A percentile compares a stretch with the other conserved stretches of the same genome.
phyloP scores from a whole-genome alignment of 2,329 filamentous ascomycete species.

The Metarhizium humberi region DNA sequence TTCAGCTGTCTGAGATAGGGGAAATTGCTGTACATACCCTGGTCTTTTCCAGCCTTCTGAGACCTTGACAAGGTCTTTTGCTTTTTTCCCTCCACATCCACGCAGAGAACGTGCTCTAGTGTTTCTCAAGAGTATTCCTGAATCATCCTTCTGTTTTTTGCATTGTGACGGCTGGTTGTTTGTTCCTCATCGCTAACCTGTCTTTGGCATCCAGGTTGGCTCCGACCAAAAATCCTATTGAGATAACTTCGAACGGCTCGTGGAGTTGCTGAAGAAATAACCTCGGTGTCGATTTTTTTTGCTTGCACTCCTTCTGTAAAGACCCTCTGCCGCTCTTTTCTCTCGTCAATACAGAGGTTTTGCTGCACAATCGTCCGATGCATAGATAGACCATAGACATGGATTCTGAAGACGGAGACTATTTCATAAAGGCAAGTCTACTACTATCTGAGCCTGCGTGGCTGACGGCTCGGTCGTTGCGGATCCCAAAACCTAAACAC shows the following conservation, averaged over 20 bases:
- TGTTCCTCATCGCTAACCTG: not conserved
- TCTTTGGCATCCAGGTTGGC: not conserved
- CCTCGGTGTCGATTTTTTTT: not conserved
- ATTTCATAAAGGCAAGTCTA: slow-evolving; percentile 70
- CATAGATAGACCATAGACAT: slow-evolving; percentile 35
- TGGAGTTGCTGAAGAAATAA: not conserved
- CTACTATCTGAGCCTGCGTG: not conserved
- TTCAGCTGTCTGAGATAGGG: not conserved
- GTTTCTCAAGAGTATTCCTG: not conserved
- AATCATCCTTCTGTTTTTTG: not conserved
- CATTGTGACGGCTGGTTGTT: not conserved
- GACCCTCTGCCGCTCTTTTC: slow-evolving; percentile 1
- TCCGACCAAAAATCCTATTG: not conserved
- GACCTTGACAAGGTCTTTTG: not conserved
- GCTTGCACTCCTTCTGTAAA: not conserved
- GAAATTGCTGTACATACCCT: not conserved
- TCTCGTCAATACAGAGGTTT: not conserved
- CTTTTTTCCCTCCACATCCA: not conserved
- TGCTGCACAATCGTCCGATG: slow-evolving; percentile 12
- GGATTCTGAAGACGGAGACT: slow-evolving; percentile 83
- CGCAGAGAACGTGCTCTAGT: not conserved
- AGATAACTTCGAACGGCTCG: not conserved
- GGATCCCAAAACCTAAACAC: slow-evolving; percentile 10
- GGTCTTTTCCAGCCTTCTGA: not conserved
- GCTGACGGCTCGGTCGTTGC: too few species aligned